Conservation (phyloP, 1,284 basidiomycete species). For the Sanghuangporus weigelae region DNA sequence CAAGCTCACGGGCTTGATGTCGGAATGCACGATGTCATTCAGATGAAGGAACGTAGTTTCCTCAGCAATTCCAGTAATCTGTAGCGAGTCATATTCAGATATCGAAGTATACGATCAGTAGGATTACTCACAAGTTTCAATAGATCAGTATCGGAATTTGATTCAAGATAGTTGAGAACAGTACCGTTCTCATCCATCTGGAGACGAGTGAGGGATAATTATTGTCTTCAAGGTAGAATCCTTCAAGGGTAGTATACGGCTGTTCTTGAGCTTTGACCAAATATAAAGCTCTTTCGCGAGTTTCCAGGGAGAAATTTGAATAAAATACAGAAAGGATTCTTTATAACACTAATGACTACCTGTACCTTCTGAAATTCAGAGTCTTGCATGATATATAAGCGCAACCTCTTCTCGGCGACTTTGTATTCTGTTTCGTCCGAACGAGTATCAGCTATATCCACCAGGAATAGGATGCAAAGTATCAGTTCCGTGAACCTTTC, state of each 20-base stretch:
- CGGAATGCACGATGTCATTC: slow-evolving; percentile 3
- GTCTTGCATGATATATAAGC: background rate
- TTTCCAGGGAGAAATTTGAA: background rate
- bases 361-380: background rate
- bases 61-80: slow-evolving; percentile 2
- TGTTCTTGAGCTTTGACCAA: slow-evolving; percentile 2
- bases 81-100: background rate
- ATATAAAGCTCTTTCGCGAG: background rate
- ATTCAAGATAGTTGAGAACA: background rate
- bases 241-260: background rate
- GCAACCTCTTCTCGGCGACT: background rate
- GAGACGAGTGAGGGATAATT: background rate
- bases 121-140: background rate
- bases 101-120: background rate
- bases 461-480: too few species aligned
- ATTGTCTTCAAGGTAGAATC: background rate
- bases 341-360: background rate
- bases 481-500: too few species aligned
- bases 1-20: slow-evolving; percentile 4
- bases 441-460: too few species aligned
- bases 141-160: background rate
- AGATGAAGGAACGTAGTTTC: slow-evolving; percentile 1
- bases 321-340: background rate
- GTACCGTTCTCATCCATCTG: background rate
- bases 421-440: too few species aligned